These are phyloP conservation scores for Thalassia testudinum DNA, from an alignment of 116 monocot genomes.

Conservation along the genomic window DNA sequence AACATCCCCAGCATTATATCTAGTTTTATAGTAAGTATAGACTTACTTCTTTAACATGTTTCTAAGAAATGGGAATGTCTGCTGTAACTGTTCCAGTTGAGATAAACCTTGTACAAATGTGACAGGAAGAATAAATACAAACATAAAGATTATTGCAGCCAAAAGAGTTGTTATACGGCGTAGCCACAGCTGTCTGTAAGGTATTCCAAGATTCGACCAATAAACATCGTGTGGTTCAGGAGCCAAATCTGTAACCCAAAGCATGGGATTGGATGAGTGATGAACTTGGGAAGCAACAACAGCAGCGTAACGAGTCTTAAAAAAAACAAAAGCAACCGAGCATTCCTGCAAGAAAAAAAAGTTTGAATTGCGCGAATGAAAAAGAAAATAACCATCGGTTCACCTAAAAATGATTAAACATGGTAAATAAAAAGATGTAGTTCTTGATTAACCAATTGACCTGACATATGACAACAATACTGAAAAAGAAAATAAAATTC, in stretches of 20 bases:
- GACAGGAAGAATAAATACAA: conserved; percentile 77
- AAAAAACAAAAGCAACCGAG: conserved; percentile 80
- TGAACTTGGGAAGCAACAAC: conserved; percentile 69
- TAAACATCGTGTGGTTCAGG: conserved; percentile 91
- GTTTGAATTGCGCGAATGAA: neutral
- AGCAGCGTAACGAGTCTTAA: conserved; percentile 85
- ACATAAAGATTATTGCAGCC: conserved; percentile 57
- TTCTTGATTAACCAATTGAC: too few relatives aligned
- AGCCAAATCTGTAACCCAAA: conserved; percentile 77
- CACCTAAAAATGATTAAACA: too few relatives aligned
- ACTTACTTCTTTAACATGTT: conserved; percentile 82
- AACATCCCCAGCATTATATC: too few relatives aligned
- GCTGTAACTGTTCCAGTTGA: conserved; percentile 68
- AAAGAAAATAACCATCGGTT: too few relatives aligned
- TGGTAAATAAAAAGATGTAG: too few relatives aligned
- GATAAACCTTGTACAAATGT: conserved; percentile 82
- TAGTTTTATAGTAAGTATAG: too few relatives aligned
- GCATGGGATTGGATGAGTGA: conserved; percentile 94
- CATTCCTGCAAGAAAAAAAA: conserved; percentile 50
- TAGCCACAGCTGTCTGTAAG: conserved; percentile 74
- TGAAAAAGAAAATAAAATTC: too few relatives aligned
- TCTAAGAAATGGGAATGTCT: conserved; percentile 57
- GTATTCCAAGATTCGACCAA: conserved; percentile 99
- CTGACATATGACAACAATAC: too few relatives aligned
- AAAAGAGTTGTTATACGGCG: conserved; percentile 72